Conservation (phyloP, 139 green algal species). For the Haematococcus lacustris region DNA sequence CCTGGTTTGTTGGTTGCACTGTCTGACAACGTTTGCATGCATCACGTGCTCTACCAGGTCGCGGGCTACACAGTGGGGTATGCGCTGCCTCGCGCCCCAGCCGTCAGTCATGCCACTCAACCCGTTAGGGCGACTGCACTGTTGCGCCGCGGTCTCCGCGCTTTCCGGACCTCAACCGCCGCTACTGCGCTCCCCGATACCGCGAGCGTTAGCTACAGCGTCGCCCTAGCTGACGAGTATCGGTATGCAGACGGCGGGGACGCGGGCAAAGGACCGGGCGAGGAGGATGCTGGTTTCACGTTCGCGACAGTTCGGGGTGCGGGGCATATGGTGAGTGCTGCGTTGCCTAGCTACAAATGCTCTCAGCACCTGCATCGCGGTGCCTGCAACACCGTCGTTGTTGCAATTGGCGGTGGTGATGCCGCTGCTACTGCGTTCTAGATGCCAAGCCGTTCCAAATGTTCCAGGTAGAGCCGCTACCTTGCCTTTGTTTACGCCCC, state of each 20-base stretch:
- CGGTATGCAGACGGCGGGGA: background rate
- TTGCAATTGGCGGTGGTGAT: background rate
- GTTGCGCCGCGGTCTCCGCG: background rate
- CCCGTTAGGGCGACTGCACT: background rate
- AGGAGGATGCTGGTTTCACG: constrained; percentile 50
- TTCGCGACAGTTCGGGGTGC: constrained; percentile 70
- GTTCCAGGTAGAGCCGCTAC: constrained; percentile 48
- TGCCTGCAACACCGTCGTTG: background rate
- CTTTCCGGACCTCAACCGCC: background rate
- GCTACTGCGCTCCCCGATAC: background rate
- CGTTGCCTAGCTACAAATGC: background rate
- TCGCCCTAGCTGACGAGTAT: background rate
- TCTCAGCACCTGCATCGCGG: background rate
- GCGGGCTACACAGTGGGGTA: constrained; percentile 26
- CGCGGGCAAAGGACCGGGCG: constrained; percentile 55
- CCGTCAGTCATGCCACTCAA: background rate
- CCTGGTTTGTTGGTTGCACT: background rate
- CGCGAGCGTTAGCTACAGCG: too few species aligned
- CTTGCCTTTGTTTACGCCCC: constrained; percentile 25
- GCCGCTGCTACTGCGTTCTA: background rate
- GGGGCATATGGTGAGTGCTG: constrained; percentile 60
- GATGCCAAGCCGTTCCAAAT: background rate
- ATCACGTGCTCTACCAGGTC: constrained; percentile 9
- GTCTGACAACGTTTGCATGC: too few species aligned
- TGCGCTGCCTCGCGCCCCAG: background rate